Conservation (phyloP, 495 filamentous ascomycete genomes). For the Penicillium crystallinum region DNA sequence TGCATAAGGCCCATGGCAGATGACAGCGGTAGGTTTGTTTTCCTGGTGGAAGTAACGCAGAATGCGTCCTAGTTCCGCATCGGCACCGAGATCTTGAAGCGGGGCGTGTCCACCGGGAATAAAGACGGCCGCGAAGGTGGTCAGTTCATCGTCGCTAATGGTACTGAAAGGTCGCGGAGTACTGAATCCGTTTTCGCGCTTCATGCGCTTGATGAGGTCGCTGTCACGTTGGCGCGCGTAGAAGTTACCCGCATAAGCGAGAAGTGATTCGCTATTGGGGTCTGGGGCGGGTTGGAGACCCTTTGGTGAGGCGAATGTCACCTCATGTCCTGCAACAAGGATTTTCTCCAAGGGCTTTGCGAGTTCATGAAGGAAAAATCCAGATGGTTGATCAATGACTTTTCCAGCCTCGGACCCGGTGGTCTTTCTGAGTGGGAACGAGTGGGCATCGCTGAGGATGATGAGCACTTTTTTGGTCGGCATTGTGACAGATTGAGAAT, state of each 20-base stretch:
- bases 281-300: constrained; percentile 32
- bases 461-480: constrained; percentile 35
- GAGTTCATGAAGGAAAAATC: constrained; percentile 44
- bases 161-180: constrained; percentile 21
- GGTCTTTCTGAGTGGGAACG: constrained; percentile 32
- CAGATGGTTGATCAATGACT: constrained; percentile 31
- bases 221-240: constrained; percentile 36
- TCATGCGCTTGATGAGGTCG: constrained; percentile 35
- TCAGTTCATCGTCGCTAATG: constrained; percentile 28
- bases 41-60: constrained; percentile 31
- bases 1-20: constrained; percentile 42
- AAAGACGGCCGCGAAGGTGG: constrained; percentile 32
- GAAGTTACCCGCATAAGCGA: constrained; percentile 37
- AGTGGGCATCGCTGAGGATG: constrained; percentile 35
- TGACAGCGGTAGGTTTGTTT: constrained; percentile 33
- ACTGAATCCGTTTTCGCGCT: constrained; percentile 33
- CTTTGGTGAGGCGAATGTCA: constrained; percentile 35
- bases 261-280: constrained; percentile 31
- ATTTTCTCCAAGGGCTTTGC: constrained; percentile 36
- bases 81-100: constrained; percentile 31
- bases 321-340: constrained; percentile 32
- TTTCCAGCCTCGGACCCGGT: constrained; percentile 19
- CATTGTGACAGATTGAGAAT: background rate
- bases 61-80: constrained; percentile 35
- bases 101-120: constrained; percentile 42